Percentiles rank a stretch among this genome's conserved stretches.
These are phyloP conservation scores for Spizellomyces sp. DNA, from an alignment of 192 early-diverging fungal species.

Conservation along the genomic window DNA sequence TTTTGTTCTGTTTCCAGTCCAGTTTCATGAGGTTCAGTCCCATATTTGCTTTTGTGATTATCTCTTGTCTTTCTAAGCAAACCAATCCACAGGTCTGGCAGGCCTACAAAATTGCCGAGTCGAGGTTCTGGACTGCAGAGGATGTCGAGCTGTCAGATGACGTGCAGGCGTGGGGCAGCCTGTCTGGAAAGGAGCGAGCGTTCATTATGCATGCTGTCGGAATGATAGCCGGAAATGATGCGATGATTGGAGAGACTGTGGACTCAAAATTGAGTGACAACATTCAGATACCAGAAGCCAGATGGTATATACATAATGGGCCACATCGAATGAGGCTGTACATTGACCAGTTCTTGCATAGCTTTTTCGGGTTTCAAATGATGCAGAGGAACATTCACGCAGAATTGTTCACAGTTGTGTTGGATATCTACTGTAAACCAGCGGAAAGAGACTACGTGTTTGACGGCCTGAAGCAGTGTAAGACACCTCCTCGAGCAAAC, in stretches of 20 bases:
- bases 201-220: conserved; percentile 33
- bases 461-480: not conserved
- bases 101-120: conserved; percentile 95
- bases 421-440: conserved; percentile 53
- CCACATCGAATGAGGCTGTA: no score
- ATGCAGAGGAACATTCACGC: conserved; percentile 96
- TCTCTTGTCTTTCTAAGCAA: not conserved
- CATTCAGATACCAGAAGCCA: conserved; percentile 90
- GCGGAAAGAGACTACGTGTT: conserved; percentile 18
- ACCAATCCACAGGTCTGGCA: conserved; percentile 69
- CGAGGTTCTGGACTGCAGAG: conserved; percentile 95
- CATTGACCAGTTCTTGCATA: not conserved
- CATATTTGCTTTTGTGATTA: not conserved
- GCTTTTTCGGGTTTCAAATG: conserved; percentile 93
- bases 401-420: conserved; percentile 84
- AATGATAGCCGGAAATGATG: conserved; percentile 54
- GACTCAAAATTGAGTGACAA: conserved; percentile 80
- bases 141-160: conserved; percentile 93
- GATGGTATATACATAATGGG: conserved; percentile 44
- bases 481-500: not conserved
- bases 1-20: conserved; percentile 53
- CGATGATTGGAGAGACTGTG: conserved; percentile 82
- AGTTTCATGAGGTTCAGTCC: conserved; percentile 41
- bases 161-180: conserved; percentile 34
- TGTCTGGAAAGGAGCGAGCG: conserved; percentile 29